Evolutionary conservation across 208 protist species (phyloP).

Genomic region (Wallacemonas sp.): DNA sequence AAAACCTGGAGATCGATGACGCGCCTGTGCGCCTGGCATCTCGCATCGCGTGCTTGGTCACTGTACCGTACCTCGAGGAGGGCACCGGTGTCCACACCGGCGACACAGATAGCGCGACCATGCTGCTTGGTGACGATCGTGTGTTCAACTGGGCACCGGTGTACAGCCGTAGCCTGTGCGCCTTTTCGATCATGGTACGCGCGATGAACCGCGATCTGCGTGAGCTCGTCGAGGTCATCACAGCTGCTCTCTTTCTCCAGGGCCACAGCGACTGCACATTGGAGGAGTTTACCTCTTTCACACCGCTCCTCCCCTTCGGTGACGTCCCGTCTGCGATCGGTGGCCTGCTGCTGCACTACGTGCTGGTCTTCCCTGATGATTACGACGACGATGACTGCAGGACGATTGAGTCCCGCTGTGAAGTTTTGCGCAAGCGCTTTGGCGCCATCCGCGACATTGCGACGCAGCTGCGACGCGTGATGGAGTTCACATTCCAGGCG

Average conservation of each 20-base stretch:
- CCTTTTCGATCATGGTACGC: constrained; percentile 80
- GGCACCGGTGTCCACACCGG: background rate
- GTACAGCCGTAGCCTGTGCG: constrained; percentile 85
- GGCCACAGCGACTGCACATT: constrained; percentile 62
- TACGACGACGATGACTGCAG: constrained; percentile 71
- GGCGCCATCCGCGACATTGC: constrained; percentile 60
- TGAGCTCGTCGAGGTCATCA: constrained; percentile 83
- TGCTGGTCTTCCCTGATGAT: constrained; percentile 81
- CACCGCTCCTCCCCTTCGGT: constrained; percentile 63
- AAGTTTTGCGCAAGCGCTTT: constrained; percentile 70
- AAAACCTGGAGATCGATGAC: constrained; percentile 23
- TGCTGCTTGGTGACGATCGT: constrained; percentile 18
- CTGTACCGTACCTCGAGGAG: constrained; percentile 54
- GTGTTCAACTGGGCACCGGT: constrained; percentile 77
- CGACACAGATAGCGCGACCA: constrained; percentile 5
- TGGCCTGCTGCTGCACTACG: constrained; percentile 83
- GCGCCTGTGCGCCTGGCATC: constrained; percentile 58
- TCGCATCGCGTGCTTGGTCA: constrained; percentile 75
- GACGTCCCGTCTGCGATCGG: constrained; percentile 74
- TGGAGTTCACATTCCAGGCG: constrained; percentile 80
- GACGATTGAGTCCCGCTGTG: constrained; percentile 58
- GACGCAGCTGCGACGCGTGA: constrained; percentile 61
- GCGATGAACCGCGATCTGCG: constrained; percentile 75
- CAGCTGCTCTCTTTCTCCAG: constrained; percentile 64
- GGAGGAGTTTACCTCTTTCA: constrained; percentile 52